Conservation (phyloP, 805 yeast species). For the Tetrapisispora phaffii region DNA sequence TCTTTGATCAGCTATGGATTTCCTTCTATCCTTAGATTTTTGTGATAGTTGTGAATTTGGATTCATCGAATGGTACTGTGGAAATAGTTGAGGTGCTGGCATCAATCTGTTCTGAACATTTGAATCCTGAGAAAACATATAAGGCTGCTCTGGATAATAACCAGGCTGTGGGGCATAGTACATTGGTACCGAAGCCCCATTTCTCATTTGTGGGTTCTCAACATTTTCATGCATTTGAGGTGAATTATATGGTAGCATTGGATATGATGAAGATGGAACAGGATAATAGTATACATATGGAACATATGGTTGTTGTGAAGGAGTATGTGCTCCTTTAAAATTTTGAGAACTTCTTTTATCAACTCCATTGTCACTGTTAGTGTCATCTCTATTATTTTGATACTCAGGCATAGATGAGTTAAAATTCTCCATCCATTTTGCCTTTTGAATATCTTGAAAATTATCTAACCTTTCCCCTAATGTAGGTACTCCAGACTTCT, state of each 20-base stretch:
- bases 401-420: constrained; percentile 13
- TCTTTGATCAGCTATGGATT: constrained; percentile 20
- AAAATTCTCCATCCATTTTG: constrained; percentile 27
- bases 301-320: constrained; percentile 12
- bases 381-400: neutral
- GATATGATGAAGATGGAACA: constrained; percentile 12
- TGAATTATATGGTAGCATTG: constrained; percentile 18
- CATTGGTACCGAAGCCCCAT: neutral
- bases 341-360: neutral
- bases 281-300: constrained; percentile 24
- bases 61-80: constrained; percentile 3
- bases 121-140: constrained; percentile 15
- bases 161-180: constrained; percentile 1
- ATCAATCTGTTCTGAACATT: constrained; percentile 10
- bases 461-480: constrained; percentile 26
- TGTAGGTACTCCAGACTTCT: constrained; percentile 18
- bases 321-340: neutral
- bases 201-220: neutral
- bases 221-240: constrained; percentile 7
- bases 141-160: constrained; percentile 22
- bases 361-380: neutral
- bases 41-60: neutral
- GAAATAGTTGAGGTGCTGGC: constrained; percentile 21
- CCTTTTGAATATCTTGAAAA: constrained; percentile 20
- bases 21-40: constrained; percentile 14